phyloP scores from a whole-genome alignment of 208 protist species.

The Trypanosoma mega region DNA sequence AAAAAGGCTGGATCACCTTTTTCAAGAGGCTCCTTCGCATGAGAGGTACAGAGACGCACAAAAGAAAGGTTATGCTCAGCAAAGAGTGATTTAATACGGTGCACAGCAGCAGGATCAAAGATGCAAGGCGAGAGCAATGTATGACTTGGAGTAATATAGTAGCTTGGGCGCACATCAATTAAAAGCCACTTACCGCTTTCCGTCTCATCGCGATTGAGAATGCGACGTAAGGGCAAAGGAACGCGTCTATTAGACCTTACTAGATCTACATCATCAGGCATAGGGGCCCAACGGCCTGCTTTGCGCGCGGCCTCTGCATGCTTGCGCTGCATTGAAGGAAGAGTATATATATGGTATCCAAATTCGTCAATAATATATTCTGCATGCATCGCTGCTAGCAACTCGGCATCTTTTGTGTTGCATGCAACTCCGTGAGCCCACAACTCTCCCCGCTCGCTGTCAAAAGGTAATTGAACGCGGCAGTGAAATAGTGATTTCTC shows the following conservation, averaged over 20 bases:
- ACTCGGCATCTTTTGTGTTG: constrained; percentile 70
- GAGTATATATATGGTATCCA: constrained; percentile 84
- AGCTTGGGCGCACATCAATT: constrained; percentile 46
- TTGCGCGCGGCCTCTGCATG: constrained; percentile 73
- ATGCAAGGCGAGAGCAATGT: constrained; percentile 76
- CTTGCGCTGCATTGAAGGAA: constrained; percentile 84
- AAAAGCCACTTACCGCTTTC: constrained; percentile 81
- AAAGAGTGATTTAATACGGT: constrained; percentile 61
- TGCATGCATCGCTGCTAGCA: constrained; percentile 83
- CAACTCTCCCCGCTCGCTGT: constrained; percentile 25
- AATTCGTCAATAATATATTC: constrained; percentile 84
- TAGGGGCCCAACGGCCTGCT: constrained; percentile 69
- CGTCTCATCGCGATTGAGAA: constrained; percentile 62
- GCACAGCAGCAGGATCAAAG: constrained; percentile 42
- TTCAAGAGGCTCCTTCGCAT: constrained; percentile 27
- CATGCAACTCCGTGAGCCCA: constrained; percentile 83
- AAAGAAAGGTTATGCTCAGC: constrained; percentile 39
- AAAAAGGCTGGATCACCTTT: constrained; percentile 22
- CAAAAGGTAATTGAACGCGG: constrained; percentile 40
- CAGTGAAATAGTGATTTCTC: constrained; percentile 38
- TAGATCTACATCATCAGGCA: constrained; percentile 49
- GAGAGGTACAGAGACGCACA: constrained; percentile 33
- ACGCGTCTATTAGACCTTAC: constrained; percentile 24
- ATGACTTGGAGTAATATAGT: constrained; percentile 38
- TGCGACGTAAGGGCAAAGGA: constrained; percentile 66